Percentiles rank a stretch among this genome's conserved stretches.
Conservation (phyloP, 2,329 filamentous ascomycete genomes). For the Chrysosphaeria jannelii region DNA sequence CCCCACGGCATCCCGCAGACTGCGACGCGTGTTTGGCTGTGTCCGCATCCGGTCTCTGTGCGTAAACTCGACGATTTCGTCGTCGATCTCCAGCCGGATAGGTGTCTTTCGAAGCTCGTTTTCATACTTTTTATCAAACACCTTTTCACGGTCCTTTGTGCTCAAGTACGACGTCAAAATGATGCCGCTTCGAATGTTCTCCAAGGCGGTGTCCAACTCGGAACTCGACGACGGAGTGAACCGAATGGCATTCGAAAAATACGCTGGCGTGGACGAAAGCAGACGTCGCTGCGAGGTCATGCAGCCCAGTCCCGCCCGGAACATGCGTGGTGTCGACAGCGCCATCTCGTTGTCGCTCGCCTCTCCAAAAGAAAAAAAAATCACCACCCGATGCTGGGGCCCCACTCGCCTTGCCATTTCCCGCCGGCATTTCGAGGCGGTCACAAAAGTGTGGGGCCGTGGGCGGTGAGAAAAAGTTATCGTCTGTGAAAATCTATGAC, state of each 20-base stretch:
- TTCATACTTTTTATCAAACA: constrained; percentile 17
- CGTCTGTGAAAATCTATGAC: no score
- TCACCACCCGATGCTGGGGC: no score
- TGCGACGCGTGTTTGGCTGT: constrained; percentile 13
- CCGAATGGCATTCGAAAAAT: constrained; percentile 8
- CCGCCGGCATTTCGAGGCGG: constrained; percentile 2
- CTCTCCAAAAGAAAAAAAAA: no score
- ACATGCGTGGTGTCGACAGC: no score
- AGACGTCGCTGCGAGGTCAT: constrained; percentile 1
- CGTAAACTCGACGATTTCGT: constrained; percentile 20
- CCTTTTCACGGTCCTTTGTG: constrained; percentile 17
- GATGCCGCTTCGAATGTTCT: constrained; percentile 22
- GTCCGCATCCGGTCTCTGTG: constrained; percentile 14
- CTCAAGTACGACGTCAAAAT: constrained; percentile 31
- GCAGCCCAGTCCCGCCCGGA: no score
- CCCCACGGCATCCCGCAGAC: constrained; percentile 11
- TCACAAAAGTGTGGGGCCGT: no score
- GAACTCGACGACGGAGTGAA: constrained; percentile 21
- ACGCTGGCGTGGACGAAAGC: constrained; percentile 4
- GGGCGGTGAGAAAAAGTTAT: no score
- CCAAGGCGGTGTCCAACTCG: constrained; percentile 21
- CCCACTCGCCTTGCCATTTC: no score
- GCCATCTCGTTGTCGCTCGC: no score
- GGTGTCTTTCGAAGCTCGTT: constrained; percentile 21
- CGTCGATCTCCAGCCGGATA: constrained; percentile 26